These are phyloP conservation scores for Hericium rajendrae DNA, from an alignment of 768 basidiomycete species.

Conservation along the genomic window DNA sequence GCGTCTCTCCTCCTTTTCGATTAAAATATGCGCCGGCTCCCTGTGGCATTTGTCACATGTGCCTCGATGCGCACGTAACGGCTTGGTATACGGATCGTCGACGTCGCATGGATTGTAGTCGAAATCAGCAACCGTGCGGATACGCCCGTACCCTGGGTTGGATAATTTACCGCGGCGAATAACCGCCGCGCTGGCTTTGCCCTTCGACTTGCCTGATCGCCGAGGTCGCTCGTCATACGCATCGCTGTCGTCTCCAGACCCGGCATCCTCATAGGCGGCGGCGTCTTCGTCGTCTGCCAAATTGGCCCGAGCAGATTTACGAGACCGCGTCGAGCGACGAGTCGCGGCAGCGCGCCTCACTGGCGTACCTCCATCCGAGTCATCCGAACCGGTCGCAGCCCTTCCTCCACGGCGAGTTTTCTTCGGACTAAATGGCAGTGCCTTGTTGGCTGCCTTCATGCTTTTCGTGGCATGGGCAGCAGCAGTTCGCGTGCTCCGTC, in stretches of 20 bases:
- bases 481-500: conserved; percentile 12
- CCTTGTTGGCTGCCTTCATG: conserved; percentile 12
- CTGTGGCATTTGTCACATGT: conserved; percentile 67
- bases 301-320: conserved; percentile 29
- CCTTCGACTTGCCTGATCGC: conserved; percentile 2
- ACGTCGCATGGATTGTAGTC: conserved; percentile 38
- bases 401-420: conserved; percentile 39
- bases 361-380: conserved; percentile 23
- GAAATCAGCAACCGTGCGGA: conserved; percentile 33
- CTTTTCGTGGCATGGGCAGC: neutral
- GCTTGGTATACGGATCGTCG: conserved; percentile 34
- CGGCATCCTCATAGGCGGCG: conserved; percentile 9
- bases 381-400: conserved; percentile 27
- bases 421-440: conserved; percentile 59
- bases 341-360: conserved; percentile 14
- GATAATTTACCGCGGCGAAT: conserved; percentile 24
- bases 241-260: conserved; percentile 6
- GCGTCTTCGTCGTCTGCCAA: conserved; percentile 19
- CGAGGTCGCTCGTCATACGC: conserved; percentile 29
- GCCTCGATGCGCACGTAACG: conserved; percentile 49
- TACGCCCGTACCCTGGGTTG: conserved; percentile 40
- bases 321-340: conserved; percentile 42
- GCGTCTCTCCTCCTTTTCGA: conserved; percentile 24
- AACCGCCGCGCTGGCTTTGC: conserved; percentile 17
- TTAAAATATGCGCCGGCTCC: conserved; percentile 44